Percentiles rank a stretch among this genome's conserved stretches.
phyloP scores from a whole-genome alignment of 1,139 yeast species.

The Magnusiomyces magnusii region DNA sequence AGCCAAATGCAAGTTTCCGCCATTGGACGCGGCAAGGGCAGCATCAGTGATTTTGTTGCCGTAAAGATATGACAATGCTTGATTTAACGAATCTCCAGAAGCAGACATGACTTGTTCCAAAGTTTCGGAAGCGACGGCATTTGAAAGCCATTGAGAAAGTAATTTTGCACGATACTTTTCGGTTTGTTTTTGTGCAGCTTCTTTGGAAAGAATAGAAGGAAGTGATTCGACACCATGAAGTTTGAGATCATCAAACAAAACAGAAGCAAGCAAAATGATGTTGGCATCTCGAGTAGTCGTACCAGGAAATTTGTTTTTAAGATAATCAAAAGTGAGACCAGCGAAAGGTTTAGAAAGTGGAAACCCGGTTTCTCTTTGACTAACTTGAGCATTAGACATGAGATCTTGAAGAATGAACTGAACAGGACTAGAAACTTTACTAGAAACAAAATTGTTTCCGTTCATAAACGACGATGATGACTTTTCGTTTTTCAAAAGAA shows the following conservation, averaged over 20 bases:
- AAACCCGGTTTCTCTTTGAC: slow-evolving; percentile 18
- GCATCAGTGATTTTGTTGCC: slow-evolving; percentile 58
- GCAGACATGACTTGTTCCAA: slow-evolving; percentile 27
- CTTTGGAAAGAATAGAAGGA: slow-evolving; percentile 22
- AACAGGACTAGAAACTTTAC: not conserved
- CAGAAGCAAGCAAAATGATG: slow-evolving; percentile 48
- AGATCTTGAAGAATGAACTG: not conserved
- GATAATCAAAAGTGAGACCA: slow-evolving; percentile 18
- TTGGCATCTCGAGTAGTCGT: slow-evolving; percentile 13
- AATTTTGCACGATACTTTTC: slow-evolving; percentile 40
- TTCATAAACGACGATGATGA: slow-evolving; percentile 2
- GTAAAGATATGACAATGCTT: slow-evolving; percentile 46
- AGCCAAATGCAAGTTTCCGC: slow-evolving; percentile 61
- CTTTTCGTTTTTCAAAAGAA: slow-evolving; percentile 12
- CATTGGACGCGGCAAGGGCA: slow-evolving; percentile 47
- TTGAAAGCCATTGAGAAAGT: slow-evolving; percentile 53
- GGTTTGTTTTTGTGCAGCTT: slow-evolving; percentile 29
- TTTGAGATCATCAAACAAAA: slow-evolving; percentile 46
- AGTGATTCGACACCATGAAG: slow-evolving; percentile 24
- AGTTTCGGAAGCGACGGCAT: slow-evolving; percentile 42
- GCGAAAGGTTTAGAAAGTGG: slow-evolving; percentile 20
- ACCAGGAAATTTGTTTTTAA: slow-evolving; percentile 12
- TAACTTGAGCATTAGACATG: not conserved
- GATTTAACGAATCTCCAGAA: slow-evolving; percentile 39
- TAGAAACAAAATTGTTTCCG: not conserved